Conservation (phyloP, 345 rosid species). For the Gossypium herbaceum region DNA sequence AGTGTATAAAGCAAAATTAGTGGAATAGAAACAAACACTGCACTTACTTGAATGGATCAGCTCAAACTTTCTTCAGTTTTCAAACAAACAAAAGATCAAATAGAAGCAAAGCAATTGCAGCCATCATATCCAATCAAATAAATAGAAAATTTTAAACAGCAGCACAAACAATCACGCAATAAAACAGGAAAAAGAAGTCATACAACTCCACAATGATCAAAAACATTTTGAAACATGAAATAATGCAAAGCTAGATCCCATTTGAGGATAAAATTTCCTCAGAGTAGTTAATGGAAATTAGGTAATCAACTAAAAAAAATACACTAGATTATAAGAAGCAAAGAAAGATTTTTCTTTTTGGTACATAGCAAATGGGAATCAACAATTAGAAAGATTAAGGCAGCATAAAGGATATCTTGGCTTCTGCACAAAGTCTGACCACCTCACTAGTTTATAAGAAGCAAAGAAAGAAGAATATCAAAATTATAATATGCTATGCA, state of each 20-base stretch:
- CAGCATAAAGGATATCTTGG: too few species aligned
- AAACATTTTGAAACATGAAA: not conserved
- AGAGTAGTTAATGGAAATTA: not conserved
- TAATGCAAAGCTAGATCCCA: not conserved
- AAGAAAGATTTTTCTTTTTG: not conserved
- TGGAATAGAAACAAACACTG: not conserved
- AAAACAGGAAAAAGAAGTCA: not conserved
- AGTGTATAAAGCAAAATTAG: not conserved
- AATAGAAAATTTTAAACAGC: not conserved
- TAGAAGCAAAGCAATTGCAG: not conserved
- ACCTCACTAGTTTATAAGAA: not conserved
- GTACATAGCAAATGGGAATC: too few species aligned
- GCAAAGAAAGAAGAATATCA: not conserved
- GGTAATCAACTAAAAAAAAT: not conserved
- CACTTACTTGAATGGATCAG: conserved; percentile 3
- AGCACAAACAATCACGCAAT: not conserved
- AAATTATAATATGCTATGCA: not conserved
- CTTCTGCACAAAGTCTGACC: too few species aligned
- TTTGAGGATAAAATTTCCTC: not conserved
- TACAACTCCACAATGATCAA: not conserved
- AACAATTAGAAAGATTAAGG: too few species aligned
- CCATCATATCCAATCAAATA: not conserved
- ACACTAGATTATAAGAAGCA: not conserved
- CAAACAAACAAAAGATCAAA: not conserved
- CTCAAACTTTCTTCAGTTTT: not conserved